phyloP scores from a whole-genome alignment of 2,329 filamentous ascomycete species.

The Gnomoniopsis smithogilvyi region DNA sequence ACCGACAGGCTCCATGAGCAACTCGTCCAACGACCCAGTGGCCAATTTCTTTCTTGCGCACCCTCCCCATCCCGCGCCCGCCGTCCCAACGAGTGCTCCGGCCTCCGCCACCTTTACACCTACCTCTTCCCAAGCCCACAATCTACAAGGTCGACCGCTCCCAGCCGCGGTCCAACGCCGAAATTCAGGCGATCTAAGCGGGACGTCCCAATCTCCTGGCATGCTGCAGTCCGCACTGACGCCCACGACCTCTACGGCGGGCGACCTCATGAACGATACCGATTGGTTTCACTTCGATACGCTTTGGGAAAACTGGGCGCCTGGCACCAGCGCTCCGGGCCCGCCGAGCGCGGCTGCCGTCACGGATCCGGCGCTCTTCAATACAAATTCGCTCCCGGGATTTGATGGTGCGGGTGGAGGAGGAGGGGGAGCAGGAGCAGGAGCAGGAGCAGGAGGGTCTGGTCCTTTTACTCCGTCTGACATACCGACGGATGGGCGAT shows the following conservation, averaged over 20 bases:
- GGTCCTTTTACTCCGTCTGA: too few relatives aligned
- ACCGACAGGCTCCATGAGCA: slow-evolving; percentile 3
- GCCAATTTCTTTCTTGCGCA: slow-evolving; percentile 17
- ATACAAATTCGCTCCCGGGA: too few relatives aligned
- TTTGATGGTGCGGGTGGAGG: too few relatives aligned
- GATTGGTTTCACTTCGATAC: slow-evolving; percentile 18
- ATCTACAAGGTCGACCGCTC: neutral
- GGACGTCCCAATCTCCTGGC: slow-evolving; percentile 3
- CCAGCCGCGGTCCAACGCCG: neutral
- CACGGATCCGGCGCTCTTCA: too few relatives aligned
- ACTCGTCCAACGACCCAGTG: slow-evolving; percentile 12
- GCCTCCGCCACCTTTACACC: neutral
- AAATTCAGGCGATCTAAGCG: slow-evolving; percentile 1
- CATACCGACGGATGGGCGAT: too few relatives aligned
- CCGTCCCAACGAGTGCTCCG: slow-evolving; percentile 1
- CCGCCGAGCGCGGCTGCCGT: too few relatives aligned
- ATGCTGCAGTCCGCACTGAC: slow-evolving; percentile 10
- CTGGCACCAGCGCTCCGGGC: neutral
- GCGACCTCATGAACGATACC: slow-evolving; percentile 9
- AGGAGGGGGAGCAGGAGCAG: too few relatives aligned
- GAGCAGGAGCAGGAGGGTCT: too few relatives aligned
- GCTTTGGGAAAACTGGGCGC: slow-evolving; percentile 16
- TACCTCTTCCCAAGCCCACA: neutral
- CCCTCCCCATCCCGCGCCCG: neutral
- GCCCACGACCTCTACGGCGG: slow-evolving; percentile 9